Evolutionary conservation across 73 alveolate species (phyloP).

Genomic region (Effrenium voratum): DNA sequence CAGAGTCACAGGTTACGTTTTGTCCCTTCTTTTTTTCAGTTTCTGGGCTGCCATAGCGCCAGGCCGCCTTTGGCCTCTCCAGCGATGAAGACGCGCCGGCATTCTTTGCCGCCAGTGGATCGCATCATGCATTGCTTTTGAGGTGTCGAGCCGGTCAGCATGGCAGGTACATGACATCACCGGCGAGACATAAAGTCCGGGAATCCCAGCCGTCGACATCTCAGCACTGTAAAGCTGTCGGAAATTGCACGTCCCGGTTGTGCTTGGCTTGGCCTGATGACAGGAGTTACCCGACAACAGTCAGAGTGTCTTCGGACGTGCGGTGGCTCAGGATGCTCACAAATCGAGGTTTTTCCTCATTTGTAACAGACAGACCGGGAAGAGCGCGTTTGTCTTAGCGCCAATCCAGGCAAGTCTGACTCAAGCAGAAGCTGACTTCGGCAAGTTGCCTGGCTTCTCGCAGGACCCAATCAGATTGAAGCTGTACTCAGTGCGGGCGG

Average conservation of each 20-base stretch:
- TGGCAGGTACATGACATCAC: slow-evolving; percentile 61
- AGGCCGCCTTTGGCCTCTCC: slow-evolving; percentile 27
- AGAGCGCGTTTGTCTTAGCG: too few species aligned
- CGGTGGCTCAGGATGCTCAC: background rate
- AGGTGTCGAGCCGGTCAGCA: background rate
- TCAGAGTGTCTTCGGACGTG: slow-evolving; percentile 34
- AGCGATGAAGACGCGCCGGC: slow-evolving; percentile 2
- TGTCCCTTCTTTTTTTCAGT: too few species aligned
- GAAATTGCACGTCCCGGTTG: too few species aligned
- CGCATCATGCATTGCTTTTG: too few species aligned
- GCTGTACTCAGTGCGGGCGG: background rate
- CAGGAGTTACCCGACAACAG: slow-evolving; percentile 34
- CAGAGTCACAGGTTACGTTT: too few species aligned
- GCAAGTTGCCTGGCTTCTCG: slow-evolving; percentile 12
- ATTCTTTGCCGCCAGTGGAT: too few species aligned
- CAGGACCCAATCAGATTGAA: background rate
- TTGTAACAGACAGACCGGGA: too few species aligned
- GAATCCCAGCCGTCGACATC: slow-evolving; percentile 55
- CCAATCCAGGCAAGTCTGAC: slow-evolving; percentile 35
- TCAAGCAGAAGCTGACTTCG: slow-evolving; percentile 9
- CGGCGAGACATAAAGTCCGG: slow-evolving; percentile 29
- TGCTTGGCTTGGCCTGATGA: too few species aligned
- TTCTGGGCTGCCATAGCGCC: too few species aligned
- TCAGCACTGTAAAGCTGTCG: too few species aligned
- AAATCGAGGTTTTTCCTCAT: too few species aligned